Evolutionary conservation across 2,329 filamentous ascomycete genomes (phyloP).

Genomic region (Fusarium chlamydosporum): DNA sequence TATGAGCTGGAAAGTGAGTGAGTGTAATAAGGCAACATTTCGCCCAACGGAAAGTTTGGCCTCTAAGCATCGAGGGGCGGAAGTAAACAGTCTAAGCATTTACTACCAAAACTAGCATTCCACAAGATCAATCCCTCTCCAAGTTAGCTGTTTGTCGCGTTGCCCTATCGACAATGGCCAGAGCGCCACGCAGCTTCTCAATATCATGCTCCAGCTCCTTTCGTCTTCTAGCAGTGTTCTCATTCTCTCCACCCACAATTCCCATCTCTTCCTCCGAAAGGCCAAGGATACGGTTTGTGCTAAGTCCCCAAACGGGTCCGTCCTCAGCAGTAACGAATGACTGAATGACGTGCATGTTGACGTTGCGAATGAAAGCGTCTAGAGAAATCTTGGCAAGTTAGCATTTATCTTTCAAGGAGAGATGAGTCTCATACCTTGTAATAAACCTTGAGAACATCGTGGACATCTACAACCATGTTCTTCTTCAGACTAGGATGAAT

Average conservation of each 20-base stretch:
- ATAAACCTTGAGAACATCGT: constrained; percentile 57
- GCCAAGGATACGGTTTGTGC: constrained; percentile 19
- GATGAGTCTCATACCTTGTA: constrained; percentile 51
- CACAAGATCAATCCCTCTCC: constrained; percentile 6
- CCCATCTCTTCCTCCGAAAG: constrained; percentile 33
- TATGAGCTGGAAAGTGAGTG: constrained; percentile 35
- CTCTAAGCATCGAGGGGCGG: no score
- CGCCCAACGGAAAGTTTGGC: no score
- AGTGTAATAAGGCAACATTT: not conserved
- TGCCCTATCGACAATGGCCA: constrained; percentile 41
- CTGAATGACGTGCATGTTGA: constrained; percentile 29
- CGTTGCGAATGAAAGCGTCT: constrained; percentile 49
- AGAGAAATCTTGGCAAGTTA: constrained; percentile 46
- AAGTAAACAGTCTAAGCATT: no score
- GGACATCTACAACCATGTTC: constrained; percentile 54
- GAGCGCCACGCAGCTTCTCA: constrained; percentile 31
- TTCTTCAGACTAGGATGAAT: constrained; percentile 32
- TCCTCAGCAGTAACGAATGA: constrained; percentile 34
- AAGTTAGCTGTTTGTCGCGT: constrained; percentile 20
- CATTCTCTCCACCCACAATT: constrained; percentile 37
- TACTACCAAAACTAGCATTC: not conserved
- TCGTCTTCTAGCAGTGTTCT: constrained; percentile 29
- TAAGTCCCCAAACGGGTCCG: constrained; percentile 41
- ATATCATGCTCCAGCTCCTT: constrained; percentile 40
- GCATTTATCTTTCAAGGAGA: not conserved